Base-by-base conservation (phyloP, 805 yeast species). In the Pichia ethanolica region DNA sequence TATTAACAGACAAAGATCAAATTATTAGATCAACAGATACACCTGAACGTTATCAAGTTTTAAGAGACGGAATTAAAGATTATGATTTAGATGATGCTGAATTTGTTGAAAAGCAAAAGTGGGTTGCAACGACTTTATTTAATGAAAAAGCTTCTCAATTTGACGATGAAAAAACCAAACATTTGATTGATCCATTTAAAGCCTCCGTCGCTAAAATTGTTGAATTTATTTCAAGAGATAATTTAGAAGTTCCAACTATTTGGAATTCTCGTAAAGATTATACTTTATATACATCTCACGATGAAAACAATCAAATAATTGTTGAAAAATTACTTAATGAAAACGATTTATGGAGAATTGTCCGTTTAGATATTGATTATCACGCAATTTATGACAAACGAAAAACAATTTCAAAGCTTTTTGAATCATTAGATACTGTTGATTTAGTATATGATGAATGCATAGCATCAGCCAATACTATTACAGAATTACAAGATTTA, bases 181-280 rank as follows among this genome's bases (percentile, higher is more conserved):
- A 56, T 42, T 59, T 70, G 28, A 68, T 67, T 13, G 84, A 84
- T 20, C 67, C 70, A 4, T 86, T 89, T 66, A 72, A 73, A 49
- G 76, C 72, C 37, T 83, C 96, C 1, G 86, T 93, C 7, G 78
- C 80, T 11, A 81, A 77, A 66, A 87, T 75, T 42, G 83, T 78
- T 59, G 86, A 74, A 61, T 89, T 81, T 56, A 71, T 93, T 33
- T 74, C 89, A 12, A 81, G 79, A 58, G 95, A 90, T 44, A 75
- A 82, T 51, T 75, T 85, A 55, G 99, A 93, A 64, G 96, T 91
- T 5, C 98, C 99, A 10, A 87, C 89, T 59, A 89, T 93, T 53
- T 89, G 96, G 86, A 86, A 89, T 28, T 96, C 89, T 63, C 86
- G 98, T 65, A 86, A 95, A 68, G 98, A 93, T 66, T 89, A 86